phyloP scores from a whole-genome alignment of 345 rosid genomes.

The Laguncularia racemosa region DNA sequence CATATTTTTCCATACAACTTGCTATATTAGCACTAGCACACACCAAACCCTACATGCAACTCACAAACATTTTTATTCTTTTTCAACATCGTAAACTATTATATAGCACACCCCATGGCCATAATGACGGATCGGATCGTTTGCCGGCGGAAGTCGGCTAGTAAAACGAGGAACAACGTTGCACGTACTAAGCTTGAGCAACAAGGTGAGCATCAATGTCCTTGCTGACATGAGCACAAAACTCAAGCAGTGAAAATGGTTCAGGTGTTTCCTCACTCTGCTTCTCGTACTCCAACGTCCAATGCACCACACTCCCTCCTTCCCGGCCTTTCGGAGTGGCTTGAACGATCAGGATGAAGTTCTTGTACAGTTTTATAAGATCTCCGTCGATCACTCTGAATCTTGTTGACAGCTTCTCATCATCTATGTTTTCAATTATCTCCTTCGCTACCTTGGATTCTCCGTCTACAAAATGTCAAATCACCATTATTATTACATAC shows the following conservation, averaged over 20 bases:
- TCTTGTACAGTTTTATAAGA: constrained; percentile 25
- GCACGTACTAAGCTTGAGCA: not conserved
- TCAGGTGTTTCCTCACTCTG: constrained; percentile 23
- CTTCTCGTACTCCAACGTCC: constrained; percentile 30
- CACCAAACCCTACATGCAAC: no score
- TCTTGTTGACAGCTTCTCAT: constrained; percentile 23
- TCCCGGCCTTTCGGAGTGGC: constrained; percentile 23
- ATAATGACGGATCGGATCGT: no score
- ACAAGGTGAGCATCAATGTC: constrained; percentile 25
- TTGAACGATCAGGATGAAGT: constrained; percentile 7
- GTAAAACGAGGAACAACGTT: no score
- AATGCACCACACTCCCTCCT: constrained; percentile 19
- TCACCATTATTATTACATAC: no score
- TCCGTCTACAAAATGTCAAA: constrained; percentile 13
- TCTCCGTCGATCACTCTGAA: constrained; percentile 34
- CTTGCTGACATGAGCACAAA: constrained; percentile 16
- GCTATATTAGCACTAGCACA: no score
- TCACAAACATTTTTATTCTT: no score
- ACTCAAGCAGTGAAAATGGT: constrained; percentile 23
- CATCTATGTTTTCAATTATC: constrained; percentile 29
- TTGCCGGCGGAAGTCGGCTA: no score
- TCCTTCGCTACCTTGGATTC: constrained; percentile 20
- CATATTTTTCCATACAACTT: no score
- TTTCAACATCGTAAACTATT: no score
- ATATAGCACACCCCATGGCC: no score